Evolutionary conservation across 73 alveolate genomes (phyloP).

Genomic region (Stentor roeselii): DNA sequence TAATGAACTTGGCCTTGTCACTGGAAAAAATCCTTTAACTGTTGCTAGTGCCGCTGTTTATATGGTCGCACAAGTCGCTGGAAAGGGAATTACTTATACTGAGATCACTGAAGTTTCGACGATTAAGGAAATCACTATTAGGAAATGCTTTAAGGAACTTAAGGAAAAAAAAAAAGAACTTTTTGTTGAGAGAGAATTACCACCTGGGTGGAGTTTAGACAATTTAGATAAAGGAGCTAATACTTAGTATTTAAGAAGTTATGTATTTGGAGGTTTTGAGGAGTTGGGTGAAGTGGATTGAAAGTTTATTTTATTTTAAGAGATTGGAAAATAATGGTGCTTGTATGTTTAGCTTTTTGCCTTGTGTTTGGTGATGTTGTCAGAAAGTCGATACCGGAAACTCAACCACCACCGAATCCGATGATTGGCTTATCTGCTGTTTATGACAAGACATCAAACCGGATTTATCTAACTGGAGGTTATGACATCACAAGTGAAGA

Average conservation of each 20-base stretch:
- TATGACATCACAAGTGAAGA: neutral
- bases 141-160: neutral
- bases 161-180: neutral
- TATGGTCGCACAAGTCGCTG: slow-evolving; percentile 1
- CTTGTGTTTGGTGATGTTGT: too few relatives aligned
- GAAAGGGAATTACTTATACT: neutral
- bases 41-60: slow-evolving; percentile 21
- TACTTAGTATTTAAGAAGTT: too few relatives aligned
- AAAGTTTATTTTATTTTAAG: too few relatives aligned
- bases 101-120: slow-evolving; percentile 5
- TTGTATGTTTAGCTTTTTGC: too few relatives aligned
- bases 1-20: neutral
- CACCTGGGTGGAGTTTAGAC: neutral
- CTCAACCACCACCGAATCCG: neutral
- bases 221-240: neutral
- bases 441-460: neutral
- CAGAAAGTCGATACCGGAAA: too few relatives aligned
- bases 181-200: neutral
- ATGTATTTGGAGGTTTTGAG: too few relatives aligned
- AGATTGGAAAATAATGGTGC: too few relatives aligned
- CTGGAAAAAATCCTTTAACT: slow-evolving; percentile 26
- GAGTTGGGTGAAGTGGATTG: too few relatives aligned
- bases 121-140: slow-evolving; percentile 17
- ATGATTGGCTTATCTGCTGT: neutral
- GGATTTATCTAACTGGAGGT: neutral